Evolutionary conservation across 2,329 filamentous ascomycete species (phyloP).

Genomic region (Aspergillus melleus): DNA sequence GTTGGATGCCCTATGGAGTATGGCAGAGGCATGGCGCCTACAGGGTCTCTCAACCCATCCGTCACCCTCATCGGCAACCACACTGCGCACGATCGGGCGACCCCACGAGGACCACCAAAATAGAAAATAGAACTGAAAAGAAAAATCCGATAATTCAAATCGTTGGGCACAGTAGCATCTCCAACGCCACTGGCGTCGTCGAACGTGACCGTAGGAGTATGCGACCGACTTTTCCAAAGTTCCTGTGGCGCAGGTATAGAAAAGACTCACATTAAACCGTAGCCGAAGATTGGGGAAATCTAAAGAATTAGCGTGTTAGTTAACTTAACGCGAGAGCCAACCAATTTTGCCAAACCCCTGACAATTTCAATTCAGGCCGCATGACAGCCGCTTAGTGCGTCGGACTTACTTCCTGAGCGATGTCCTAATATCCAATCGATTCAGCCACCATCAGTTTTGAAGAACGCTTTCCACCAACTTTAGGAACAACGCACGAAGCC

Average conservation of each 20-base stretch:
- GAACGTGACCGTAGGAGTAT: constrained; percentile 40
- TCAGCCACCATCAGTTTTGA: constrained; percentile 38
- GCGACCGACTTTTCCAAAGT: constrained; percentile 21
- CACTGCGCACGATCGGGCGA: neutral
- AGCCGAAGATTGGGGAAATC: constrained; percentile 43
- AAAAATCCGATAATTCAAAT: constrained; percentile 1
- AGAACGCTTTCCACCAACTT: constrained; percentile 16
- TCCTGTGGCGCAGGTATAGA: constrained; percentile 25
- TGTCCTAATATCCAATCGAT: constrained; percentile 43
- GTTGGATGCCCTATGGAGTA: constrained; percentile 10
- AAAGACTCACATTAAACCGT: constrained; percentile 39
- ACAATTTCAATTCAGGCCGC: constrained; percentile 29
- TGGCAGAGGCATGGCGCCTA: neutral
- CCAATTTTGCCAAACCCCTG: constrained; percentile 31
- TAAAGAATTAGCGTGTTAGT: constrained; percentile 38
- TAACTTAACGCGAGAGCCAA: constrained; percentile 41
- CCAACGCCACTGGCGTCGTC: constrained; percentile 10
- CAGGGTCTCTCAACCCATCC: neutral
- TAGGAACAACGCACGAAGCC: constrained; percentile 54
- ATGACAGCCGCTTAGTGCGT: constrained; percentile 30
- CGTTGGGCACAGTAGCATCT: neutral
- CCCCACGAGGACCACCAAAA: neutral
- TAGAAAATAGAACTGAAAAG: neutral
- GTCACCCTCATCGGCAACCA: neutral
- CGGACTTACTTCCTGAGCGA: constrained; percentile 38